Evolutionary conservation across 306 rosid species (phyloP), one percentile per base, ranked within the genome.

Genomic region (Gastrolobium bilobum): DNA sequence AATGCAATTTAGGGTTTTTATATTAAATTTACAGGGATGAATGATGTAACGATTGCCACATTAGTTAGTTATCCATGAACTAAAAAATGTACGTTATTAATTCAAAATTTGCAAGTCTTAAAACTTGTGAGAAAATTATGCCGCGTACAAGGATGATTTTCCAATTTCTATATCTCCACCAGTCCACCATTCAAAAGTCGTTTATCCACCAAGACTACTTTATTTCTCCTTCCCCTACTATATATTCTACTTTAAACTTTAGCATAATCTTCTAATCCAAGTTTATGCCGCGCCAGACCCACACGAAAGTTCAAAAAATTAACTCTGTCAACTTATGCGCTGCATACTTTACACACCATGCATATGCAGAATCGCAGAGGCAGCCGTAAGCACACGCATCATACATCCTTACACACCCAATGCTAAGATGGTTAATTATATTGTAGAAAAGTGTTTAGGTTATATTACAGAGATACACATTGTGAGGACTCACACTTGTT

Each of bases 231-330:
- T 44, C 43, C 39, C 35, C 2, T 47, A 57, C 15, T 15, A 63
- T n/a, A n/a, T n/a, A n/a, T 53, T 63, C 75, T 34, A 33, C 51
- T 39, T 51, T 60, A 11, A 42, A 42, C 7, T 11, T 39, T 7
- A 9, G 44, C 56, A 13, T 33, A 73, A 60, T 79, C 46, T 80
- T 80, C 64, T 75, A 43, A 29, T 34, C 75, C 54, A 61, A 35
- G 57, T 46, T 20, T 26, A 20, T 44, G 31, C 74, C 84, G 83
- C 80, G 85, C 76, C 75, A 76, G 73, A 60, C 58, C 71, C 79
- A 50, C 81, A 46, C 30, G 8, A 42, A 71, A 66, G 69, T 42
- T 39, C 3, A 29, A 37, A 65, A 15, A 44, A 20, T 20, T 3
- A 10, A 62, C 58, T 38, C 0, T 14, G 65, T 79, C 83, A 79